Evolutionary conservation across 345 rosid genomes (phyloP).

Genomic region (Erysimum cheiranthoides): DNA sequence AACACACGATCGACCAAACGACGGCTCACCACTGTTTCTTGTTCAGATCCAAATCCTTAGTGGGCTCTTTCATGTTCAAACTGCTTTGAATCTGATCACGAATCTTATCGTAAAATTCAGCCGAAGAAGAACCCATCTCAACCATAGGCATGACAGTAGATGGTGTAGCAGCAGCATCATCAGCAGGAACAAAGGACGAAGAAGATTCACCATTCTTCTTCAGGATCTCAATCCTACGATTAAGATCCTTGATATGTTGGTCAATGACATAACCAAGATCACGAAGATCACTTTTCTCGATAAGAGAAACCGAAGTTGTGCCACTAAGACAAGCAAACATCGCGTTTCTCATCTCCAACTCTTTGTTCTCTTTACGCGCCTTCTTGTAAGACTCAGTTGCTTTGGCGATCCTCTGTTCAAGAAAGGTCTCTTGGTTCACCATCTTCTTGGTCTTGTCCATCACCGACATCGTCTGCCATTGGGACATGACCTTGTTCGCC

Average conservation of each 20-base stretch:
- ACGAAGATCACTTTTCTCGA: conserved; percentile 34
- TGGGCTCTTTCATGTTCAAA: conserved; percentile 1
- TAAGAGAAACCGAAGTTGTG: background rate
- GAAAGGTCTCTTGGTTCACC: conserved; percentile 40
- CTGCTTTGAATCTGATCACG: background rate
- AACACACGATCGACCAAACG: conserved; percentile 5
- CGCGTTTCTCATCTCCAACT: conserved; percentile 35
- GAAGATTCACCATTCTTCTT: conserved; percentile 6
- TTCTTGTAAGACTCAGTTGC: conserved; percentile 1
- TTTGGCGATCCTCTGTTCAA: conserved; percentile 41
- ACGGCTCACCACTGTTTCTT: conserved; percentile 14
- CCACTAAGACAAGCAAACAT: conserved; percentile 43
- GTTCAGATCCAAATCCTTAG: conserved; percentile 33
- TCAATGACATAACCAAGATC: conserved; percentile 37
- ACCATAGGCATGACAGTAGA: conserved; percentile 11
- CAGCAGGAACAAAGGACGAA: background rate
- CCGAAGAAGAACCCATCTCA: conserved; percentile 26
- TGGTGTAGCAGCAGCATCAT: conserved; percentile 6
- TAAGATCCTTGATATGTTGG: conserved; percentile 35
- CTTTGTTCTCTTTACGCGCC: conserved; percentile 31
- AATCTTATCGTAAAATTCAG: background rate
- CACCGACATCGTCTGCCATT: conserved; percentile 11
- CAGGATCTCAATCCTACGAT: conserved; percentile 10
- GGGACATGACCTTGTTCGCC: conserved; percentile 4
- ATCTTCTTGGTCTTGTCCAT: conserved; percentile 43